Conservation (phyloP, 2,329 filamentous ascomycete genomes). For the Polychaeton citri region DNA sequence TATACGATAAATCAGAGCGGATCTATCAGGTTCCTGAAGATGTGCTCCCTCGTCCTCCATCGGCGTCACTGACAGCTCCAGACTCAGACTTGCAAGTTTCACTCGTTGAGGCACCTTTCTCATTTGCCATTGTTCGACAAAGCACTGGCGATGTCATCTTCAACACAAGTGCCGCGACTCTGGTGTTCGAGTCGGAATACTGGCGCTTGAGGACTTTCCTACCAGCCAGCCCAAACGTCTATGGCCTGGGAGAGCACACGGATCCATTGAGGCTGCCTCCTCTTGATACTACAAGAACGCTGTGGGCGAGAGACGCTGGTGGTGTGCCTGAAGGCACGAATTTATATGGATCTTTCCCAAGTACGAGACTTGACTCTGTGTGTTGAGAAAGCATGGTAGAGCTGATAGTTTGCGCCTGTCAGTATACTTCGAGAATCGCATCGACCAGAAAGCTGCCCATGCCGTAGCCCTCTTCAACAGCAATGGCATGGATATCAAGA, state of each 20-base stretch:
- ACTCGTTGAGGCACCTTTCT: constrained; percentile 52
- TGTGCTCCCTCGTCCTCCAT: constrained; percentile 48
- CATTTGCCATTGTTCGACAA: constrained; percentile 49
- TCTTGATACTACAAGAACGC: too few relatives aligned
- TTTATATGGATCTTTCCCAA: constrained; percentile 58
- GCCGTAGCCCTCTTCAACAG: constrained; percentile 59
- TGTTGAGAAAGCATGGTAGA: constrained; percentile 40
- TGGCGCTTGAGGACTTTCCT: constrained; percentile 58
- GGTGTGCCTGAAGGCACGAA: too few relatives aligned
- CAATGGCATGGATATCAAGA: constrained; percentile 63
- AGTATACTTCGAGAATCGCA: constrained; percentile 58
- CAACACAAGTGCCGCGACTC: constrained; percentile 50
- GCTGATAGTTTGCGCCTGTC: constrained; percentile 65
- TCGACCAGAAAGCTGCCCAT: constrained; percentile 42
- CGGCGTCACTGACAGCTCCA: constrained; percentile 2
- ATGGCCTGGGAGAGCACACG: constrained; percentile 67
- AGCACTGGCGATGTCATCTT: constrained; percentile 49
- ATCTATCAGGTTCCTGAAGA: constrained; percentile 64
- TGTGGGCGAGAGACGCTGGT: too few relatives aligned
- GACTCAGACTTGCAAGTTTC: constrained; percentile 35
- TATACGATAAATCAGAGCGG: constrained; percentile 54
- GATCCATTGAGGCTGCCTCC: constrained; percentile 41
- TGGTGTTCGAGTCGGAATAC: constrained; percentile 71
- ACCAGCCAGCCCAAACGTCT: constrained; percentile 55
- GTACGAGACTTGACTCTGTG: constrained; percentile 56